phyloP scores from a whole-genome alignment of 106 monocot species.

The Dendrobium catenatum region DNA sequence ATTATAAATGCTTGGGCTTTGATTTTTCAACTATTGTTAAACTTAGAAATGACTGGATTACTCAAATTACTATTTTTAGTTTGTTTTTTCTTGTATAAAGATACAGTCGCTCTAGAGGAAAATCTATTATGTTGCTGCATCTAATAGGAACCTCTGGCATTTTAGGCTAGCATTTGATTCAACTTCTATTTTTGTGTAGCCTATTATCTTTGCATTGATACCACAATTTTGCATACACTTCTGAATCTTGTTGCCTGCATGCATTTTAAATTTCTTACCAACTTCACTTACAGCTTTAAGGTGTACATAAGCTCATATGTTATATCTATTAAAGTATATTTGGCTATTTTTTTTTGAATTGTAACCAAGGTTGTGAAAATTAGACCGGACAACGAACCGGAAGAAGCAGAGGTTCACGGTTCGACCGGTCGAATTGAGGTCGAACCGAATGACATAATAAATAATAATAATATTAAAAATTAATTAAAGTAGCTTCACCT shows the following conservation, averaged over 20 bases:
- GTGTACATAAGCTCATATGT: not conserved
- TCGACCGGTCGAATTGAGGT: too few relatives aligned
- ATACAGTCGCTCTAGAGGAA: not conserved
- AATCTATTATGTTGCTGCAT: not conserved
- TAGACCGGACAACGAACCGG: too few relatives aligned
- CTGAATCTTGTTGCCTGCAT: not conserved
- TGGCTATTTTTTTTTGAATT: too few relatives aligned
- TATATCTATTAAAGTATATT: not conserved
- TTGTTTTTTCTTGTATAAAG: not conserved
- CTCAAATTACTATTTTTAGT: not conserved
- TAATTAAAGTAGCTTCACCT: too few relatives aligned
- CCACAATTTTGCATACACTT: not conserved
- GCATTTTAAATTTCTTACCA: not conserved
- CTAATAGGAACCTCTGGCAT: not conserved
- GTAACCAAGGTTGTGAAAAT: too few relatives aligned
- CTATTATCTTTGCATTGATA: not conserved
- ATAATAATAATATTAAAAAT: too few relatives aligned
- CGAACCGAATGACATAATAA: too few relatives aligned
- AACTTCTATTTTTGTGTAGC: not conserved
- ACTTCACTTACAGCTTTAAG: not conserved
- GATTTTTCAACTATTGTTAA: not conserved
- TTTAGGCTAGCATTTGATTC: not conserved
- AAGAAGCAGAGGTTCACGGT: too few relatives aligned
- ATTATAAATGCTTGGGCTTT: not conserved
- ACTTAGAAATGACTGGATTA: not conserved